Percentiles rank a stretch among this genome's conserved stretches.
Evolutionary conservation across 169 alveolate genomes (phyloP).

Genomic region (Plasmodium sp.): DNA sequence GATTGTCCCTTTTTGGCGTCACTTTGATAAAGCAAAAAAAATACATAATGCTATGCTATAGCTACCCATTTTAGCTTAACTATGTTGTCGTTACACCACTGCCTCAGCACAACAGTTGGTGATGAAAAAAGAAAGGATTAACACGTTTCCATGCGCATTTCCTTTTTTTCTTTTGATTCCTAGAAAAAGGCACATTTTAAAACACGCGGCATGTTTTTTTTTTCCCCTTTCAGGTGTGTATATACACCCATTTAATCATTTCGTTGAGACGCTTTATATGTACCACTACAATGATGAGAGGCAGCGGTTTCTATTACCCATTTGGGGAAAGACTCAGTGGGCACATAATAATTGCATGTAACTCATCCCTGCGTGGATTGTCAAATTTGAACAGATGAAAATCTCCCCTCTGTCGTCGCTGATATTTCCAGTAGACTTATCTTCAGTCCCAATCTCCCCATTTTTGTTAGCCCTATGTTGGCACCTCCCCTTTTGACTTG

Average conservation of each 20-base stretch:
- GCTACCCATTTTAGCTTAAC: background rate
- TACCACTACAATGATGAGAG: background rate
- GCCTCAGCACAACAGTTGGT: background rate
- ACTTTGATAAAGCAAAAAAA: background rate
- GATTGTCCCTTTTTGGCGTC: background rate
- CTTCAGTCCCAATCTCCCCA: background rate
- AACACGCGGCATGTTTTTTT: background rate
- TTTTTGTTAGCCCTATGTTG: background rate
- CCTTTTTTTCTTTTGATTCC: background rate
- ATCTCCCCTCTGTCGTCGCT: background rate
- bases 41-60: background rate
- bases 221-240: background rate
- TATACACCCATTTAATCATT: background rate
- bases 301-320: background rate
- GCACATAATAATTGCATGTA: background rate
- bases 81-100: background rate
- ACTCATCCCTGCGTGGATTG: background rate
- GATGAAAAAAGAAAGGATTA: background rate
- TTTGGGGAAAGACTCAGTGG: background rate
- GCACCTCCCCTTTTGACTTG: background rate
- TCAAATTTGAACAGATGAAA: background rate
- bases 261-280: background rate
- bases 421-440: background rate
- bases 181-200: background rate
- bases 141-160: background rate